Conservation (phyloP, 139 green algal species). For the Tetraselmis striata region DNA sequence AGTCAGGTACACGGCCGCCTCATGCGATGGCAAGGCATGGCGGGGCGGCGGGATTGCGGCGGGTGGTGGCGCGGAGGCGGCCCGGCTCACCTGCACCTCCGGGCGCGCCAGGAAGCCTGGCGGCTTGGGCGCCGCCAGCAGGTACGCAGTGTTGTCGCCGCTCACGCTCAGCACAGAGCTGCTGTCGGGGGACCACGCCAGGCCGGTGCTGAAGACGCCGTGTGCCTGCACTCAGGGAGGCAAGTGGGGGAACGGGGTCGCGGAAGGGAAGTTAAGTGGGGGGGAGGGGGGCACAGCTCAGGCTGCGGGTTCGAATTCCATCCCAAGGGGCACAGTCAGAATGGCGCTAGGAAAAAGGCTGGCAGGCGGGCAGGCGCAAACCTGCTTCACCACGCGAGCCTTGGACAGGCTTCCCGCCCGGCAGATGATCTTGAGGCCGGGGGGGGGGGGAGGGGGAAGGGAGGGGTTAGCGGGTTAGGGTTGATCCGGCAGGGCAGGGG, state of each 20-base stretch:
- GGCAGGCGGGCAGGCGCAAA: too few species aligned
- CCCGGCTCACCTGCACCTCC: background rate
- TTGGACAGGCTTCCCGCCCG: background rate
- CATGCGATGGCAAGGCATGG: too few species aligned
- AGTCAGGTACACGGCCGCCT: too few species aligned
- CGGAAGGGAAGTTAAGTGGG: too few species aligned
- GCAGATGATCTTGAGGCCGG: background rate
- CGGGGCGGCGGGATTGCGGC: background rate
- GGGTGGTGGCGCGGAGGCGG: too few species aligned
- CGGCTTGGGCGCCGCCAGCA: background rate
- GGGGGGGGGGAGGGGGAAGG: background rate
- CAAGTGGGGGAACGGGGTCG: too few species aligned
- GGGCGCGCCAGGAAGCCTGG: background rate
- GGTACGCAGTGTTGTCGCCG: background rate
- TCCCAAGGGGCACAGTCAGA: too few species aligned
- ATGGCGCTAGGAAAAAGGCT: too few species aligned
- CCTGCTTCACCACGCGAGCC: background rate
- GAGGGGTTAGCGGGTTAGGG: too few species aligned
- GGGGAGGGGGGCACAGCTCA: too few species aligned
- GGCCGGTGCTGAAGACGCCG: background rate
- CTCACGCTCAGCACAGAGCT: background rate
- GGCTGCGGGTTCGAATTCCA: too few species aligned
- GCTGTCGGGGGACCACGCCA: background rate
- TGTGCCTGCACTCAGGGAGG: too few species aligned
- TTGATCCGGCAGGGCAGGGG: background rate